phyloP scores from a whole-genome alignment of 768 basidiomycete species.

The Phylloporus sp. region DNA sequence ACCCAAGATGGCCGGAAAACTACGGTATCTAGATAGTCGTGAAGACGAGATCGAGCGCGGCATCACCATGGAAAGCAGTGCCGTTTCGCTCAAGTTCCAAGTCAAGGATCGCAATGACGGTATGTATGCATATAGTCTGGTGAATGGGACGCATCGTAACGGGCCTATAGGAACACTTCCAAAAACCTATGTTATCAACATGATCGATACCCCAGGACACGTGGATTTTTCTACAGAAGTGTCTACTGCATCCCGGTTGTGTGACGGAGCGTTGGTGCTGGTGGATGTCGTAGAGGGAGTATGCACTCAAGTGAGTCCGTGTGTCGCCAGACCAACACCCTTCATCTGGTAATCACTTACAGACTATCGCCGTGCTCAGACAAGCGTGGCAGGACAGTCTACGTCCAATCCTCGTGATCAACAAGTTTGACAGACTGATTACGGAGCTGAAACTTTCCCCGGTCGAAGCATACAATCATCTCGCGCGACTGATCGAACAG shows the following conservation, averaged over 20 bases:
- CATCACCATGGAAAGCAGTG: constrained; percentile 98
- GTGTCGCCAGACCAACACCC: background rate
- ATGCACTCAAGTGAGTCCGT: constrained; percentile 77
- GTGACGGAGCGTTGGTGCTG: constrained; percentile 92
- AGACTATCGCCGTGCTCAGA: constrained; percentile 93
- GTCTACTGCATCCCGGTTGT: constrained; percentile 86
- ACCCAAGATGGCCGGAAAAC: constrained; percentile 88
- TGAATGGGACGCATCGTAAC: constrained; percentile 25
- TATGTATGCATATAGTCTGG: constrained; percentile 37
- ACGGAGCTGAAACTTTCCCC: constrained; percentile 91
- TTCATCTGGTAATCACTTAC: constrained; percentile 2
- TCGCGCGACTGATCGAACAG: constrained; percentile 90
- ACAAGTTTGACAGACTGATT: constrained; percentile 92
- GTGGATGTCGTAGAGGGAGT: constrained; percentile 98
- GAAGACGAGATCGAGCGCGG: constrained; percentile 98
- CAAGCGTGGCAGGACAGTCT: constrained; percentile 92
- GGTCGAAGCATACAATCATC: constrained; percentile 89
- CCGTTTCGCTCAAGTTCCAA: constrained; percentile 85
- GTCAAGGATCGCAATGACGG: constrained; percentile 66
- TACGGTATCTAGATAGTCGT: constrained; percentile 90
- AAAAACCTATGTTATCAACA: constrained; percentile 81
- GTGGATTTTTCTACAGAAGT: constrained; percentile 99
- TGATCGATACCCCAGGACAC: constrained; percentile 98
- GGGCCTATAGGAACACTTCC: constrained; percentile 46
- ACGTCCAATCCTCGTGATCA: constrained; percentile 90